Evolutionary conservation across 2,329 filamentous ascomycete genomes (phyloP).

Genomic region (Penicillium sp.): DNA sequence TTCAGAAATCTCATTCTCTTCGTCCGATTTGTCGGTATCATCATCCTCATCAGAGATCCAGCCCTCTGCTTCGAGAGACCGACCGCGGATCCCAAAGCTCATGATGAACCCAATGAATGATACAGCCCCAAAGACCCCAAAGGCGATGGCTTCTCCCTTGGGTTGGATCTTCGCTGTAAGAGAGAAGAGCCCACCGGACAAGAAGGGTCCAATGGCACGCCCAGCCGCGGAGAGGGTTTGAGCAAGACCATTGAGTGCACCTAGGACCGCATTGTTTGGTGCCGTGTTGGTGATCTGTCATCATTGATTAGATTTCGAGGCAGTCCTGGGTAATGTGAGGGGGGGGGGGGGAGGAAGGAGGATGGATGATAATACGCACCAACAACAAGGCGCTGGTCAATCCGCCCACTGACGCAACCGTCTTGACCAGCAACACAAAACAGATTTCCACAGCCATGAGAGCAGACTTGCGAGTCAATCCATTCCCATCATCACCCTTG

Average conservation of each 20-base stretch:
- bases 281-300: slow-evolving; percentile 84
- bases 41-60: slow-evolving; percentile 42
- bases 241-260: slow-evolving; percentile 85
- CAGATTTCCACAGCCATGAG: slow-evolving; percentile 81
- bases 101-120: slow-evolving; percentile 73
- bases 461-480: slow-evolving; percentile 55
- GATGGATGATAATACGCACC: slow-evolving; percentile 46
- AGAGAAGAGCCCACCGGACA: slow-evolving; percentile 81
- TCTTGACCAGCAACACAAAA: slow-evolving; percentile 75
- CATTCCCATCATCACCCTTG: slow-evolving; percentile 54
- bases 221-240: slow-evolving; percentile 90
- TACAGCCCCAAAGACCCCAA: slow-evolving; percentile 80
- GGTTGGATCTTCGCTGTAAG: slow-evolving; percentile 65
- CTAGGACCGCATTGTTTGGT: slow-evolving; percentile 75
- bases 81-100: slow-evolving; percentile 69
- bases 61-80: slow-evolving; percentile 53
- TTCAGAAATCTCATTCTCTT: slow-evolving; percentile 38
- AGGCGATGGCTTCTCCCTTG: slow-evolving; percentile 79
- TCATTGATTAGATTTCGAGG: background rate
- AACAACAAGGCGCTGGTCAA: slow-evolving; percentile 82
- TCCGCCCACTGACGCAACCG: slow-evolving; percentile 81
- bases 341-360: background rate
- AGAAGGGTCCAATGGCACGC: slow-evolving; percentile 78
- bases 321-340: background rate
- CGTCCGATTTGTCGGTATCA: slow-evolving; percentile 41